Base-by-base conservation (phyloP, 441 rosid species). In the Arabidopsis lyrata region DNA sequence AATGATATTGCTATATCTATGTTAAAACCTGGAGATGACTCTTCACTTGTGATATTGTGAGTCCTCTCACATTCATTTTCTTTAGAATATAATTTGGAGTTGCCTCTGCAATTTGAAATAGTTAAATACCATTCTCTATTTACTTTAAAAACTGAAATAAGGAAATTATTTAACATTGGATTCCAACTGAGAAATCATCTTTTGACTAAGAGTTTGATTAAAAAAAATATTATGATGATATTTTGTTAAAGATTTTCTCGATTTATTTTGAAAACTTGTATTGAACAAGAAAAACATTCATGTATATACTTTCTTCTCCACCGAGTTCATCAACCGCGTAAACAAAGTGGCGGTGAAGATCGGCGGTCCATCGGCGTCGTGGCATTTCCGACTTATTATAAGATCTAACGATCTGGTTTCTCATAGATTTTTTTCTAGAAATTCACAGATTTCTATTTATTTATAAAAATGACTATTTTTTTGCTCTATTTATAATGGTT, bases 1-100 rank as follows among this genome's bases (percentile, higher is more conserved):
- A 27, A 22, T 24, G 3, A 56, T 38, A 9, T 41, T 13, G 2
- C 6, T 31, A 5, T 18, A 18, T 38, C 3, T 66, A 31, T 24
- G 9, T 8, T 2, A 1, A 31, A 0, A 87, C 91, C 86, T 85
- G 84, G 14, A 87, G 86, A 78, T 85, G 91, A 74, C 86, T 85
- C 76, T 87, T 87, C 5, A 87, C 83, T 13, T 87, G 86, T 39
- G 85, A 64, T 48, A 82, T 57, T 0, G 85, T 74, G 11, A 87
- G 83, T 5, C 81, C 80, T 52, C 29, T 66, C 38, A 50, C 78
- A 72, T 66, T 41, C 85, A 87, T 85, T 6, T 67, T 36, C 54
- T 82, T 76, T 24, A 82, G 65, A 34, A 87, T 82, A 79, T 53
- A 59, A 70, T 82, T 83, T 1, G 91, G 91, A 2, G 86, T 85